Percentiles rank a stretch among this genome's conserved stretches.
Conservation (phyloP, 140 eudicot species). For the Oenanthe javanica region DNA sequence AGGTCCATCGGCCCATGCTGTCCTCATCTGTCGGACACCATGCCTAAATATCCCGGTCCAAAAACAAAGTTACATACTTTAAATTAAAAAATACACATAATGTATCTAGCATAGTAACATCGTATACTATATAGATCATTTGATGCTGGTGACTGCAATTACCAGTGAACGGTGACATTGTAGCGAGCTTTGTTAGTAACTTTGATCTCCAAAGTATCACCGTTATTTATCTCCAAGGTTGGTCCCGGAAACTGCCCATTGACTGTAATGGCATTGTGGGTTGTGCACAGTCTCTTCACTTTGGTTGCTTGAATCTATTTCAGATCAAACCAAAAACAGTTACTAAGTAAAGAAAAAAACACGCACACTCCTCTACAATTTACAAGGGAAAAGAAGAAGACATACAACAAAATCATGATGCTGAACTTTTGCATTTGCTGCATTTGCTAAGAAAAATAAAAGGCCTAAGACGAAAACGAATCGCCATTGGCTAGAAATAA, state of each 20-base stretch:
- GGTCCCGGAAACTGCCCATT: slow-evolving; percentile 88
- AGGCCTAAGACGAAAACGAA: slow-evolving; percentile 24
- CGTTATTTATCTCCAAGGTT: slow-evolving; percentile 69
- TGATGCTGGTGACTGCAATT: no score
- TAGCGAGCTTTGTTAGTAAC: slow-evolving; percentile 70
- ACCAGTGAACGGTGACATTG: slow-evolving; percentile 87
- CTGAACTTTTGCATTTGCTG: slow-evolving; percentile 53
- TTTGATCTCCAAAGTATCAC: slow-evolving; percentile 60
- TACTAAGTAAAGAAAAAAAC: neutral
- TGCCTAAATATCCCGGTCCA: no score
- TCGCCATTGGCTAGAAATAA: slow-evolving; percentile 18
- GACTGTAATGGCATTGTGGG: slow-evolving; percentile 63
- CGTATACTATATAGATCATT: no score
- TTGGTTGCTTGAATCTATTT: slow-evolving; percentile 61
- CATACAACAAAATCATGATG: slow-evolving; percentile 79
- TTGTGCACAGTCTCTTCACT: slow-evolving; percentile 80
- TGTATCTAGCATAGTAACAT: no score
- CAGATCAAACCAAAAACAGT: slow-evolving; percentile 11
- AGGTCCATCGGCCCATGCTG: no score
- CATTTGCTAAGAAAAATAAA: slow-evolving; percentile 35
- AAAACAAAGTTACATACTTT: no score
- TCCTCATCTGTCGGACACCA: slow-evolving; percentile 57
- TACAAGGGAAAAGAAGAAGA: neutral
- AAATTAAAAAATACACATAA: no score
- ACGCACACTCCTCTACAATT: neutral